phyloP scores from a whole-genome alignment of 1,139 yeast genomes.

The Blastobotrys petasosporus region DNA sequence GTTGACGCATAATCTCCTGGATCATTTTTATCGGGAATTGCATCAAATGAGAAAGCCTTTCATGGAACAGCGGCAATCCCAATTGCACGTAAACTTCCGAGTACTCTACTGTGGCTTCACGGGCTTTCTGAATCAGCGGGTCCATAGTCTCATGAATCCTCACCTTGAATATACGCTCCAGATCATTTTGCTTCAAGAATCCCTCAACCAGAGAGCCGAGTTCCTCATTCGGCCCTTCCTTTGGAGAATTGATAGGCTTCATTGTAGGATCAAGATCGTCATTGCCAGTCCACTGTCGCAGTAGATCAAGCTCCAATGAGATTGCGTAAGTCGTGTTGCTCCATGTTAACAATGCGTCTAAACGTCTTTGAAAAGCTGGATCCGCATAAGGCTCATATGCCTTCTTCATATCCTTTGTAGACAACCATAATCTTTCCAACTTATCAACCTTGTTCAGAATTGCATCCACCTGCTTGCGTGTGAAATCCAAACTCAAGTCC shows the following conservation, averaged over 20 bases:
- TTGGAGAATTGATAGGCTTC: slow-evolving; percentile 29
- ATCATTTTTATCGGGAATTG: slow-evolving; percentile 74
- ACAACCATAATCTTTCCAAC: slow-evolving; percentile 76
- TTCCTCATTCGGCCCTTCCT: slow-evolving; percentile 18
- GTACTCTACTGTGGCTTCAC: slow-evolving; percentile 60
- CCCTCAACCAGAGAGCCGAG: slow-evolving; percentile 66
- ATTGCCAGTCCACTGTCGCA: slow-evolving; percentile 73
- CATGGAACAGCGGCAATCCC: slow-evolving; percentile 71
- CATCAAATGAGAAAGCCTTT: slow-evolving; percentile 60
- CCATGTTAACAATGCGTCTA: slow-evolving; percentile 85
- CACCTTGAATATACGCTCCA: slow-evolving; percentile 54
- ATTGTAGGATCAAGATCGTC: slow-evolving; percentile 59
- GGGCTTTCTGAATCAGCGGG: slow-evolving; percentile 75
- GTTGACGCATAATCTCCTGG: slow-evolving; percentile 69
- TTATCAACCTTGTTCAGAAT: slow-evolving; percentile 59
- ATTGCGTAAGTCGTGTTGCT: slow-evolving; percentile 67
- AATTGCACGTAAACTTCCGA: slow-evolving; percentile 59
- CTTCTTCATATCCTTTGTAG: slow-evolving; percentile 65
- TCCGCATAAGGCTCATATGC: slow-evolving; percentile 72
- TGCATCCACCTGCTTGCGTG: slow-evolving; percentile 45
- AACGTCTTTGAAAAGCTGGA: slow-evolving; percentile 55
- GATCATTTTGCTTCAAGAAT: slow-evolving; percentile 78
- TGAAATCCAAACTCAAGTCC: slow-evolving; percentile 25
- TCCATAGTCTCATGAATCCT: slow-evolving; percentile 56
- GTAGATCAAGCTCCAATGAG: slow-evolving; percentile 49